These are phyloP conservation scores for Corylus avellana DNA, from an alignment of 306 rosid species.

Conservation along the genomic window DNA sequence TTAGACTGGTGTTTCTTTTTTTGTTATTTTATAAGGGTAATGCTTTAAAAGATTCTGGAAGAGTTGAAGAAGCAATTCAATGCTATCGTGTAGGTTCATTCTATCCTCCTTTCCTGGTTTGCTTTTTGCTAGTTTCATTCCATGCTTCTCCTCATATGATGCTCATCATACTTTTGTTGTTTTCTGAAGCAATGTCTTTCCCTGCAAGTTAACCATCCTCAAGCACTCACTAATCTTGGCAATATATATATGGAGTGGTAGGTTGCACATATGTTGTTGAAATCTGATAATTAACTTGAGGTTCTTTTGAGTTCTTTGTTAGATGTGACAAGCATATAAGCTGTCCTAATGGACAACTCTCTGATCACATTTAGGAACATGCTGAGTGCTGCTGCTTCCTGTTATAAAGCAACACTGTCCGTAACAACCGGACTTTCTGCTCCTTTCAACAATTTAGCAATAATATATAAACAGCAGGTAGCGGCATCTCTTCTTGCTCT, in stretches of 20 bases:
- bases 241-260: conserved; percentile 99
- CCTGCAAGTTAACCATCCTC: conserved; percentile 92
- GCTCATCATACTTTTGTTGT: conserved; percentile 31
- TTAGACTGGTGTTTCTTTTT: background rate
- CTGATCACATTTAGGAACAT: conserved; percentile 65
- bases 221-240: conserved; percentile 96
- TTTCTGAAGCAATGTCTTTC: conserved; percentile 86
- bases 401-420: conserved; percentile 85
- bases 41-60: conserved; percentile 90
- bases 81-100: conserved; percentile 75
- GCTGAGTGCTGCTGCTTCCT: conserved; percentile 91
- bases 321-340: background rate
- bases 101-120: background rate
- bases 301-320: background rate
- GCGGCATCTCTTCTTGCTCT: background rate
- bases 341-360: conserved; percentile 20
- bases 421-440: conserved; percentile 97
- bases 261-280: conserved; percentile 19
- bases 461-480: conserved; percentile 96
- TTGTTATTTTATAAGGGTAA: conserved; percentile 58
- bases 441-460: conserved; percentile 92
- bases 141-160: conserved; percentile 5
- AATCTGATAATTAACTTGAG: background rate
- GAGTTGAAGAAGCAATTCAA: conserved; percentile 95
- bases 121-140: conserved; percentile 5